Conservation (phyloP, 768 basidiomycete species). For the Boletus subparvulus region DNA sequence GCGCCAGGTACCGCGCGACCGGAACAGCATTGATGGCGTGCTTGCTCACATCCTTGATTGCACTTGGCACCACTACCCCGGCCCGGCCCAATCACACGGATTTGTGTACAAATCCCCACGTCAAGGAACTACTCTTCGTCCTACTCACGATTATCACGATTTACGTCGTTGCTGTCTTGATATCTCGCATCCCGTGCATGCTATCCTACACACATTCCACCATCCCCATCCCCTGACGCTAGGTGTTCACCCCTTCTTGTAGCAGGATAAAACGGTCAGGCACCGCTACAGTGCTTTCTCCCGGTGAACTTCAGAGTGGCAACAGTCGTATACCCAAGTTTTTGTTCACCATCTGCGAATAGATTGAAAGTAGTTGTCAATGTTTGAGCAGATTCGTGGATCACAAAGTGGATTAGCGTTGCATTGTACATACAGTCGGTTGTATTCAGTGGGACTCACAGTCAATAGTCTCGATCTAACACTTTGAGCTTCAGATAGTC, state of each 20-base stretch:
- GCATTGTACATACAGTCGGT: background rate
- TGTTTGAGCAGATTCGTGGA: background rate
- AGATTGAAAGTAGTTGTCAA: background rate
- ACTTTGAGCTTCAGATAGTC: background rate
- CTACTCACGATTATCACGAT: slow-evolving; percentile 22
- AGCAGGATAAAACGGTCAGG: slow-evolving; percentile 8
- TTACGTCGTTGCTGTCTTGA: slow-evolving; percentile 29
- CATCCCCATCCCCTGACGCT: background rate
- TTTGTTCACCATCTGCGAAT: slow-evolving; percentile 5
- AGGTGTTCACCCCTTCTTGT: slow-evolving; percentile 7
- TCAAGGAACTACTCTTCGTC: background rate
- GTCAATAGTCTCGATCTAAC: no score
- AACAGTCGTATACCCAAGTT: slow-evolving; percentile 14
- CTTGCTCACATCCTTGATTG: background rate
- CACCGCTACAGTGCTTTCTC: slow-evolving; percentile 5
- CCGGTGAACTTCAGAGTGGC: background rate
- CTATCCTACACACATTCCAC: slow-evolving; percentile 11
- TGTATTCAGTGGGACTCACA: background rate
- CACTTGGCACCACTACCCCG: background rate
- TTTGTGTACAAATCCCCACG: slow-evolving; percentile 7
- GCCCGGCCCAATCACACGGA: background rate
- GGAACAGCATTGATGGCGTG: slow-evolving; percentile 10
- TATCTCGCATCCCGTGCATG: slow-evolving; percentile 23
- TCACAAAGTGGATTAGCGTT: background rate
- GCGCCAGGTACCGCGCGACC: background rate